Percentiles rank a stretch among this genome's conserved stretches.
Evolutionary conservation across 2,329 filamentous ascomycete species (phyloP).

Genomic region (Fusarium pseudoanthophilum): DNA sequence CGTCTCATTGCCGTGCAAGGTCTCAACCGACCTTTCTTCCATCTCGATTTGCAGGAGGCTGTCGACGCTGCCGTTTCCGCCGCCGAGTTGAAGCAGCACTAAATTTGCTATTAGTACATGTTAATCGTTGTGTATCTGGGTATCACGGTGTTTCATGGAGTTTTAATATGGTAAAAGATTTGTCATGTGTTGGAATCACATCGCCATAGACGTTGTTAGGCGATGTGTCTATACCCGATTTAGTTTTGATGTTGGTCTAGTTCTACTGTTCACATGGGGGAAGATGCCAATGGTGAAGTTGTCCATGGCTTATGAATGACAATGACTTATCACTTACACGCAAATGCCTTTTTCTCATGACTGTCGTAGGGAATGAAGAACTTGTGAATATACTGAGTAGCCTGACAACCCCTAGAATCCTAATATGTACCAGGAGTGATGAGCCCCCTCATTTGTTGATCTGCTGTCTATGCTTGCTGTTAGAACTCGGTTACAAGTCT

Average conservation of each 20-base stretch:
- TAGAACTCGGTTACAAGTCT: background rate
- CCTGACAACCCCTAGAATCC: background rate
- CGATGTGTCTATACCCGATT: conserved; percentile 4
- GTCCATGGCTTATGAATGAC: background rate
- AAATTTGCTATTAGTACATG: background rate
- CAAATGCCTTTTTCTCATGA: background rate
- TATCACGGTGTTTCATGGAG: conserved; percentile 13
- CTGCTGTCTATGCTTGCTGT: background rate
- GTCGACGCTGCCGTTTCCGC: conserved; percentile 57
- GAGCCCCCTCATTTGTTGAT: too few relatives aligned
- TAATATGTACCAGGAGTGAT: background rate
- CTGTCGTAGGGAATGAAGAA: background rate
- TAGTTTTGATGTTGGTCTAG: background rate
- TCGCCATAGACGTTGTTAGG: background rate
- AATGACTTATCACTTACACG: background rate
- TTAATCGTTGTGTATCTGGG: conserved; percentile 7
- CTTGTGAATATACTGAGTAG: too few relatives aligned
- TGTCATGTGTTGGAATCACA: background rate
- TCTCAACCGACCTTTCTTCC: conserved; percentile 63
- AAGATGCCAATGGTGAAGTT: background rate
- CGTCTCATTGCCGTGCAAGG: conserved; percentile 55
- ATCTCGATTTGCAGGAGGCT: conserved; percentile 62
- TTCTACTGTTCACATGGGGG: background rate
- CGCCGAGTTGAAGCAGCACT: conserved; percentile 46
- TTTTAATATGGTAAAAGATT: background rate